phyloP scores from a whole-genome alignment of 495 filamentous ascomycete genomes.

The Neurospora sp. region DNA sequence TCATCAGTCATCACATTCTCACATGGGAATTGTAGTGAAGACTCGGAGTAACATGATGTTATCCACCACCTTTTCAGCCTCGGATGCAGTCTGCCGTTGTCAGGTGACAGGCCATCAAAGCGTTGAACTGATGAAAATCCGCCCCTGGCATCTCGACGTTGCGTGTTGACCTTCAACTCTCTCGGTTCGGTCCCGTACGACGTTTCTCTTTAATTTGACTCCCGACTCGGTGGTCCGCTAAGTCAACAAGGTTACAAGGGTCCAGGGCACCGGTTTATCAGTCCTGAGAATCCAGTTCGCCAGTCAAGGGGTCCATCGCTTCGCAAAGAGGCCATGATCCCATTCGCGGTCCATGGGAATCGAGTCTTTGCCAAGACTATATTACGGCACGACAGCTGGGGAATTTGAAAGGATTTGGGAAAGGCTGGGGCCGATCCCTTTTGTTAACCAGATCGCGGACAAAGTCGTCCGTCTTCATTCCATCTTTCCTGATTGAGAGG shows the following conservation, averaged over 20 bases:
- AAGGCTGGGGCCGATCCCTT: neutral
- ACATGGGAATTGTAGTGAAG: neutral
- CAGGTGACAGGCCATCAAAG: neutral
- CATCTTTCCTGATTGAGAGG: neutral
- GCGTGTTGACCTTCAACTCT: neutral
- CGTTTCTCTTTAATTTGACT: neutral
- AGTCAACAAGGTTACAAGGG: neutral
- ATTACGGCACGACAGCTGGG: neutral
- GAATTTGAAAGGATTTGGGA: neutral
- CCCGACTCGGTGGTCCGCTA: neutral
- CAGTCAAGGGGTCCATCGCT: neutral
- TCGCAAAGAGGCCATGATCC: neutral
- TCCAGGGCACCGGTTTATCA: neutral
- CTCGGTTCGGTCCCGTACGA: neutral
- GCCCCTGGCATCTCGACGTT: neutral
- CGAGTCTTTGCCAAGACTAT: neutral
- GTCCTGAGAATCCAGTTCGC: neutral
- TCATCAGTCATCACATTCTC: neutral
- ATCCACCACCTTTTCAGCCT: neutral
- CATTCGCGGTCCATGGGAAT: neutral
- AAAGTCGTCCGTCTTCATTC: neutral
- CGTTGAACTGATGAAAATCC: neutral
- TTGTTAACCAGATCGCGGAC: neutral
- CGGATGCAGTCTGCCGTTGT: neutral
- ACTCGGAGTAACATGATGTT: neutral